Base-by-base conservation (phyloP, 768 basidiomycete genomes). In the Podaxis sp. region DNA sequence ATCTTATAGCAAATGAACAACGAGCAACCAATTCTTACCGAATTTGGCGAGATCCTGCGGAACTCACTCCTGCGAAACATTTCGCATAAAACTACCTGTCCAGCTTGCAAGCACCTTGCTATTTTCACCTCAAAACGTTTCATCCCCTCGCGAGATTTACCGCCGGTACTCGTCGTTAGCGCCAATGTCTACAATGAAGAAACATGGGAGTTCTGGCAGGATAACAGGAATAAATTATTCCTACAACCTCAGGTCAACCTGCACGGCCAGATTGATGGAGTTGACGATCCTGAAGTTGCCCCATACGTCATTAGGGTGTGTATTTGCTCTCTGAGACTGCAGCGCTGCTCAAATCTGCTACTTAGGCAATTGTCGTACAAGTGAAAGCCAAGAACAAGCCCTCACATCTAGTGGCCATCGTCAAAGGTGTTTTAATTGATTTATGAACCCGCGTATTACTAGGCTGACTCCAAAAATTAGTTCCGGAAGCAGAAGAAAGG, bases 121-220 rank as follows among this genome's bases (percentile, higher is more conserved):
- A 87, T 80, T 13, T 90, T 96, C 65, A 83, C 87, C 42, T 87
- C 87, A 38, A 81, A 82, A 44, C 86, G 92, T 12, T 87, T 86
- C 1, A 86, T 90, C 39, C 75, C 86, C 17, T 81, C 85, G 11
- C 72, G 75, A 52, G 84, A 88, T 60, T 77, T 98, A 1, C 97
- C 97, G 0, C 89, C 94, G 0, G 80, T 98, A 19, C 76, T 99
- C 11, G 88, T 92, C 0, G 74, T 99, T 66, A 99, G 99, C 73
- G 88, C 95, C 0, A 87, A 85, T 36, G 88, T 93, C 0, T 85
- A 88, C 63, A 88, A 86, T 22, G 85, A 92, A 1, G 95, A 96
- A 17, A 84, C 82, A 40, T 70, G 89, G 36, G 83, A 81, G 53
- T 79, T 84, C 66, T 98, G 96, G 96, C 75, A 87, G 53, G 93